Conservation (phyloP, 805 yeast species). For the Ogataea allantospora region DNA sequence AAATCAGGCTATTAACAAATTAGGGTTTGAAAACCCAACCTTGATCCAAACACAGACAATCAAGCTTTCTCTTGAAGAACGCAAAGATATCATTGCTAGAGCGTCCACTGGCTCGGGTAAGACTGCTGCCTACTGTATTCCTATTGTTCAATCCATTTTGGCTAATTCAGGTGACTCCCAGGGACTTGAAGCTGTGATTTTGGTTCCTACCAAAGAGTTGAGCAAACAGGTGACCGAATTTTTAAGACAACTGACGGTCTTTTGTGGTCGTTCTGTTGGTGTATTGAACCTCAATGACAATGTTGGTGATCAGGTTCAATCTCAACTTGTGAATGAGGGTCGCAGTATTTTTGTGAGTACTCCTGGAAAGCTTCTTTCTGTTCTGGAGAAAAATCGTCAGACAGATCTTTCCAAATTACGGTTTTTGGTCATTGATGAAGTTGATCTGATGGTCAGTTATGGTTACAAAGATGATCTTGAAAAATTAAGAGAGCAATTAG, state of each 20-base stretch:
- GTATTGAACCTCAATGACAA: slow-evolving; percentile 62
- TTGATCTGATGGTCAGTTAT: slow-evolving; percentile 83
- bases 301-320: slow-evolving; percentile 66
- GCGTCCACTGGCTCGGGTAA: slow-evolving; percentile 97
- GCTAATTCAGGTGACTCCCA: slow-evolving; percentile 35
- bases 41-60: slow-evolving; percentile 89
- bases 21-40: slow-evolving; percentile 85
- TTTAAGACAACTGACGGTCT: slow-evolving; percentile 63
- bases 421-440: slow-evolving; percentile 89
- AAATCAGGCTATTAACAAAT: slow-evolving; percentile 74
- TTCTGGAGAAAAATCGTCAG: slow-evolving; percentile 44
- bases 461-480: slow-evolving; percentile 87
- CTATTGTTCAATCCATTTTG: slow-evolving; percentile 77
- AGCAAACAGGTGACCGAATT: slow-evolving; percentile 81
- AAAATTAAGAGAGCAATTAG: slow-evolving; percentile 60
- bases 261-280: slow-evolving; percentile 65
- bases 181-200: slow-evolving; percentile 56
- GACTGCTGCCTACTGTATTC: slow-evolving; percentile 86
- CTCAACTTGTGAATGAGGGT: slow-evolving; percentile 63
- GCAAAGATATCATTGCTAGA: slow-evolving; percentile 87
- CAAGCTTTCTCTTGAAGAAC: slow-evolving; percentile 85
- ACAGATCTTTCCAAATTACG: slow-evolving; percentile 56
- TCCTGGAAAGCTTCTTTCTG: slow-evolving; percentile 69
- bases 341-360: slow-evolving; percentile 87
- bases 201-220: slow-evolving; percentile 93